A percentile compares a stretch with the other conserved stretches of the same genome.
phyloP scores from a whole-genome alignment of 31 red algal species.

The Porphyra umbilicalis region DNA sequence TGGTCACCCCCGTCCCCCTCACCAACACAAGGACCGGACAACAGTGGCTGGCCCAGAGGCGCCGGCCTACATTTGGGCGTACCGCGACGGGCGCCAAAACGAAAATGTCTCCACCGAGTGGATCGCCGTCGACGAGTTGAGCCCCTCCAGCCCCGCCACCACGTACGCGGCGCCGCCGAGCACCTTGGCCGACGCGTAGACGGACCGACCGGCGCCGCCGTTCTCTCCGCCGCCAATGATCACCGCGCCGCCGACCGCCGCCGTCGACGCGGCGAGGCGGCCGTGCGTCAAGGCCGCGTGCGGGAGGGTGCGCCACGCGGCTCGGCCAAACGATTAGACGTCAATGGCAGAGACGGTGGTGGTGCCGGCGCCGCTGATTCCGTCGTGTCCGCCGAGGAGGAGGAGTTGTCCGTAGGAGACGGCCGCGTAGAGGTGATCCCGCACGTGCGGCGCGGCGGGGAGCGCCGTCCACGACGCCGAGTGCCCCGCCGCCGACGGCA shows the following conservation, averaged over 20 bases:
- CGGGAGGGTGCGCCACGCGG: neutral
- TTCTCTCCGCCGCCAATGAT: neutral
- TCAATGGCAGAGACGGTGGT: slow-evolving; percentile 32
- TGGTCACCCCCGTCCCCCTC: no score
- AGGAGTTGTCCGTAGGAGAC: slow-evolving; percentile 35
- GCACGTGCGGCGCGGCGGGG: neutral
- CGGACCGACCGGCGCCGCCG: neutral
- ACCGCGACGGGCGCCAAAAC: neutral
- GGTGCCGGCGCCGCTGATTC: slow-evolving; percentile 14
- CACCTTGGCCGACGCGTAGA: neutral
- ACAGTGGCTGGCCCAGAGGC: no score
- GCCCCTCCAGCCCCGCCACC: neutral
- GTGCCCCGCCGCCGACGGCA: neutral
- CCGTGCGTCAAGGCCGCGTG: neutral
- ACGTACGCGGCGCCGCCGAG: neutral
- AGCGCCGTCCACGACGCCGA: neutral
- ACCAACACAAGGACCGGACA: no score
- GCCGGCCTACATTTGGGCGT: no score
- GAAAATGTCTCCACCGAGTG: neutral
- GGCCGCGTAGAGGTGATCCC: slow-evolving; percentile 31
- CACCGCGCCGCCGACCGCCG: neutral
- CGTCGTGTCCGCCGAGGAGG: slow-evolving; percentile 35
- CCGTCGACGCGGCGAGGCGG: neutral
- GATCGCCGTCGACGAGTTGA: no score
- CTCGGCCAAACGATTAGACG: neutral